These are phyloP conservation scores for Dothistroma septosporum DNA, from an alignment of 2,329 filamentous ascomycete species.

Conservation along the genomic window DNA sequence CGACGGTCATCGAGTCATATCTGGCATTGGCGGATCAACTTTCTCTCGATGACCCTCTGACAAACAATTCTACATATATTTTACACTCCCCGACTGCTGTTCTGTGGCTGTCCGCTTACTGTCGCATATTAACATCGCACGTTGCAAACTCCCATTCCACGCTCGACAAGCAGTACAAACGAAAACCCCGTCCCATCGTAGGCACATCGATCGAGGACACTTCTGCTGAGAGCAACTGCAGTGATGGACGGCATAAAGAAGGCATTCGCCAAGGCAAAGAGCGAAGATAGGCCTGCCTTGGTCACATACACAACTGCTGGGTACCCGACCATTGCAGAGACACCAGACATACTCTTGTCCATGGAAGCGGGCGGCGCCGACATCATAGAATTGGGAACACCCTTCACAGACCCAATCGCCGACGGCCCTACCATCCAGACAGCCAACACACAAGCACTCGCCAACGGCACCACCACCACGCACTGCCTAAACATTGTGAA, in stretches of 20 bases:
- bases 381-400: slow-evolving; percentile 90
- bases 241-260: slow-evolving; percentile 48
- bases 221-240: neutral
- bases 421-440: slow-evolving; percentile 97
- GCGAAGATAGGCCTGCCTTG: slow-evolving; percentile 62
- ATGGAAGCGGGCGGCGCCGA: slow-evolving; percentile 94
- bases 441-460: slow-evolving; percentile 81
- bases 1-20: neutral
- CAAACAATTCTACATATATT: neutral
- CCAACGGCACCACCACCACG: slow-evolving; percentile 81
- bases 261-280: slow-evolving; percentile 50
- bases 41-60: neutral
- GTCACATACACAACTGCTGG: slow-evolving; percentile 97
- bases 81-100: neutral
- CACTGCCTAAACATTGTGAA: slow-evolving; percentile 79
- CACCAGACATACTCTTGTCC: slow-evolving; percentile 75
- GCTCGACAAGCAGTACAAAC: neutral
- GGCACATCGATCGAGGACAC: neutral
- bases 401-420: slow-evolving; percentile 96
- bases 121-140: neutral
- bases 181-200: neutral
- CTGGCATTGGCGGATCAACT: neutral
- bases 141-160: neutral
- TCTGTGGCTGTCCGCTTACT: neutral
- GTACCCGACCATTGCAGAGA: slow-evolving; percentile 77